Base-by-base conservation (phyloP, 1,284 basidiomycete species). In the Boletus sp. region DNA sequence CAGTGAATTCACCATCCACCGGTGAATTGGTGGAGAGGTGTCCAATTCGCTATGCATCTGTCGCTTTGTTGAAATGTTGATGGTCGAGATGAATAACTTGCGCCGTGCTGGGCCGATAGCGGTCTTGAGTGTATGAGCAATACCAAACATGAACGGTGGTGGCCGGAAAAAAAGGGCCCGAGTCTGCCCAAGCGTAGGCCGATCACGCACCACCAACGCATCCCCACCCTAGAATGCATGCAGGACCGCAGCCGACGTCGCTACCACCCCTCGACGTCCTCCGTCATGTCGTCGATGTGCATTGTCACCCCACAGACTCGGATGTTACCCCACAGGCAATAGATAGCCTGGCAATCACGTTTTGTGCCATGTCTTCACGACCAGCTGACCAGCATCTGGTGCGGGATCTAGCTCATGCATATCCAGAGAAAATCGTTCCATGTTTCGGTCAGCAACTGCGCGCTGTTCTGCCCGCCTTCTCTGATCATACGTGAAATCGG, bases 221-320 rank as follows among this genome's bases (percentile, higher is more conserved):
- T 3, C 8, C 32, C 23, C 32, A 32, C 29, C 17, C 22, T 12
- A 25, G 20, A 35, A 58, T 45, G 50, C 43, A 39, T 12, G 34
- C 8, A 22, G 35, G 27, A 35, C 35, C 23, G 14, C 30, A 35
- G 14, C 34, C 42, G n/a, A 35, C 35, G 9, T 48, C 51, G 17
- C 48, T 49, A 7, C 61, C 65, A 30, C 43, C 69, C 36, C 47
- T 61, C 27, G 64, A 70, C 44, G 73, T 89, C 38, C 69, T 88
- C 29, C 68, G 64, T 19, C 85, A 88, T 58, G 64, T 91, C 50
- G 73, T 83, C 50, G 88, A 91, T 61, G 85, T 80, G 2, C 88
- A 91, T 57, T 90, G 85, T 65, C 88, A 91, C 68, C 87, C 88
- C 9, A 90, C 87, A 12, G 85, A 87, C 61, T 77, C 80, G 10